Percentiles rank a stretch among this genome's conserved stretches.
phyloP scores from a whole-genome alignment of 2,329 filamentous ascomycete species.

The Trichoderma sp. region DNA sequence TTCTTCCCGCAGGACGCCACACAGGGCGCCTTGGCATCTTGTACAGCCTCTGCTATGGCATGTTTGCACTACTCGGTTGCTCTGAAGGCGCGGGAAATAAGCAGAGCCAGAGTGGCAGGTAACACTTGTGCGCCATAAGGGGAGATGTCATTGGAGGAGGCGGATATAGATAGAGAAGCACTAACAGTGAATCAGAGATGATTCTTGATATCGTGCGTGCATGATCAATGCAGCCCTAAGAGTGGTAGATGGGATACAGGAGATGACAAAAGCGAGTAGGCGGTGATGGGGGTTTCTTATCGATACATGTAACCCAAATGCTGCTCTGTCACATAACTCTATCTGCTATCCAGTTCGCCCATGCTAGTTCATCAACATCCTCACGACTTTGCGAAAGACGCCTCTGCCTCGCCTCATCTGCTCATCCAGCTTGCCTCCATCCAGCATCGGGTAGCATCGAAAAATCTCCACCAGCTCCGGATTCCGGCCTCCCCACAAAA shows the following conservation, averaged over 20 bases:
- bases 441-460: not conserved
- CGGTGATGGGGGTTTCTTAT: not conserved
- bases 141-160: not conserved
- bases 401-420: not conserved
- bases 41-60: constrained; percentile 4
- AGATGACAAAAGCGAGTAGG: not conserved
- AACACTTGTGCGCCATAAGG: not conserved
- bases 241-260: not conserved
- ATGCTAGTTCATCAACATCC: not conserved
- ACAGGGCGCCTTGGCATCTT: constrained; percentile 12
- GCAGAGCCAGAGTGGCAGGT: constrained; percentile 2
- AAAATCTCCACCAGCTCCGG: not conserved
- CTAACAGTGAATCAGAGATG: constrained; percentile 5
- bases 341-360: not conserved
- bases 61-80: constrained; percentile 28
- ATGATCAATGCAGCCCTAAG: not conserved
- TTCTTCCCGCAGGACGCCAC: constrained; percentile 11
- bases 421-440: not conserved
- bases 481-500: not conserved
- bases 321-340: not conserved
- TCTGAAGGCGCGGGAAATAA: constrained; percentile 17
- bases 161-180: not conserved
- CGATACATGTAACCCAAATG: not conserved
- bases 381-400: not conserved
- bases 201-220: not conserved